Percentiles rank a stretch among this genome's conserved stretches.
These are phyloP conservation scores for Sporothrix dimorphospora DNA, from an alignment of 2,329 filamentous ascomycete genomes.

Conservation along the genomic window DNA sequence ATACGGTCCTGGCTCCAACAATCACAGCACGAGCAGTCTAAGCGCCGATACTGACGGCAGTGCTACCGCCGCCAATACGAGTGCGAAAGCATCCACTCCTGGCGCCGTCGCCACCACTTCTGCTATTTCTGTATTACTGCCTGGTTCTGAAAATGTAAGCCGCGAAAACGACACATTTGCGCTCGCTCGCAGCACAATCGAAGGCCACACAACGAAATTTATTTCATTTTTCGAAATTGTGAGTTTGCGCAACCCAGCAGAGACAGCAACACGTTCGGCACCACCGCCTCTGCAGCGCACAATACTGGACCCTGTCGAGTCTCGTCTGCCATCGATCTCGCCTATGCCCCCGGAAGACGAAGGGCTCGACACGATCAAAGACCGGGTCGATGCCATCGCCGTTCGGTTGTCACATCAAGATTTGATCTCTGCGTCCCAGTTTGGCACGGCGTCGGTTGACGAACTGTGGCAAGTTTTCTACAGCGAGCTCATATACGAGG, in stretches of 20 bases:
- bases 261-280: conserved; percentile 27
- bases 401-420: conserved; percentile 52
- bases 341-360: conserved; percentile 42
- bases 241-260: conserved; percentile 47
- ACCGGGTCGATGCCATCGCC: conserved; percentile 63
- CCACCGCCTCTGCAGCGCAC: neutral
- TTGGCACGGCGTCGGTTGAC: conserved; percentile 43
- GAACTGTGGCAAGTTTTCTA: conserved; percentile 62
- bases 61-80: conserved; percentile 12
- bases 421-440: conserved; percentile 29
- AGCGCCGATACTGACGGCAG: neutral
- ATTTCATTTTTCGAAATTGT: conserved; percentile 48
- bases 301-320: conserved; percentile 14
- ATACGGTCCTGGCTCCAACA: conserved; percentile 39
- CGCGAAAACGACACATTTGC: conserved; percentile 47
- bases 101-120: neutral
- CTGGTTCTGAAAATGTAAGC: conserved; percentile 36
- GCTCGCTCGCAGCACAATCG: conserved; percentile 51
- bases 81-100: conserved; percentile 30
- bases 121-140: neutral
- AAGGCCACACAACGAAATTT: conserved; percentile 56
- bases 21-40: conserved; percentile 23
- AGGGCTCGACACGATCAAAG: conserved; percentile 58
- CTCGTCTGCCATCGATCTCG: conserved; percentile 28
- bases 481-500: conserved; percentile 60